Conservation (phyloP, 768 basidiomycete genomes). For the Krasilnikovozyma curviuscula region DNA sequence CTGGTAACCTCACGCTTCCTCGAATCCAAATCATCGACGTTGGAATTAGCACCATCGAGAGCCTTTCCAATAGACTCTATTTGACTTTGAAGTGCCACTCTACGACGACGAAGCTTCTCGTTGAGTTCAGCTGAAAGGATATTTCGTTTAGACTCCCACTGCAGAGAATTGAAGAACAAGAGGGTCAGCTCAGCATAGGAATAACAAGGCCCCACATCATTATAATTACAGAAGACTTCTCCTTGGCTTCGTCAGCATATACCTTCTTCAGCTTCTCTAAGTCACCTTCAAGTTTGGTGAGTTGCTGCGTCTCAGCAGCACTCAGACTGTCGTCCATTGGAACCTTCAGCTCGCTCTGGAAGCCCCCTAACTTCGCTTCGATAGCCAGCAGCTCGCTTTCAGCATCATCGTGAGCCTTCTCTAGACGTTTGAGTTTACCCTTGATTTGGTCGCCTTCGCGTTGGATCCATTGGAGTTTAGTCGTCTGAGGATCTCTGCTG, state of each 20-base stretch:
- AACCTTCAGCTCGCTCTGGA: constrained; percentile 47
- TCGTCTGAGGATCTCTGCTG: constrained; percentile 44
- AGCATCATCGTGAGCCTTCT: constrained; percentile 48
- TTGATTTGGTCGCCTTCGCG: constrained; percentile 52
- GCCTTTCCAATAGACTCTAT: constrained; percentile 54
- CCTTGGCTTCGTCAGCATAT: constrained; percentile 52
- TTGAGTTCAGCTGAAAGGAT: constrained; percentile 79
- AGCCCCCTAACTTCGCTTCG: constrained; percentile 43
- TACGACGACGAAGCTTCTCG: constrained; percentile 60
- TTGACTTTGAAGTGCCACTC: constrained; percentile 55
- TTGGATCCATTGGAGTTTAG: constrained; percentile 40
- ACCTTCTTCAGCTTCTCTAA: constrained; percentile 54
- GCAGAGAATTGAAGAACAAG: background rate
- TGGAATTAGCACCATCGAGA: constrained; percentile 28
- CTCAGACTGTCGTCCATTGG: constrained; percentile 59
- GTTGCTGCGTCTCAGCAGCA: constrained; percentile 44
- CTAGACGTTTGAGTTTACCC: constrained; percentile 42
- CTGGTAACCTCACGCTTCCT: constrained; percentile 48
- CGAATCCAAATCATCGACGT: constrained; percentile 46
- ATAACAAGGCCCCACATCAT: background rate
- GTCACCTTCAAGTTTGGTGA: constrained; percentile 45
- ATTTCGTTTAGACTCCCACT: constrained; percentile 24
- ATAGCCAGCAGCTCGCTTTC: constrained; percentile 49
- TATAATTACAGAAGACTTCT: background rate
- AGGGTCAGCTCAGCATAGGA: background rate